These are phyloP conservation scores for Leishmania braziliensis DNA, from an alignment of 208 protist genomes.

Conservation along the genomic window DNA sequence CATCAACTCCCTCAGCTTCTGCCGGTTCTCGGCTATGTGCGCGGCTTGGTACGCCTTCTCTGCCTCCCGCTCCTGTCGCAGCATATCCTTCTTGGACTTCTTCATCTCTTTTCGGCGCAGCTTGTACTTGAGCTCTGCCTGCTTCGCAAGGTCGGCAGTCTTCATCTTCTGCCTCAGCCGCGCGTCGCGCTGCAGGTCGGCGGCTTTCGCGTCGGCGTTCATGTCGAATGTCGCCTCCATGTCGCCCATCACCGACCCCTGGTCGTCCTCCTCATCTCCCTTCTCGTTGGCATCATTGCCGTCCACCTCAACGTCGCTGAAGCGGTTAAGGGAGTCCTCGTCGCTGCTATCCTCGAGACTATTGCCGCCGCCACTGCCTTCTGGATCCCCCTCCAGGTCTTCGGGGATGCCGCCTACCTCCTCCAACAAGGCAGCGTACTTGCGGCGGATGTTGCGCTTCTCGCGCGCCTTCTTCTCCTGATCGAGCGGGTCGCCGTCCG, in stretches of 20 bases:
- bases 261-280: conserved; percentile 10
- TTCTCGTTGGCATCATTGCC: conserved; percentile 32
- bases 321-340: conserved; percentile 80
- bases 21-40: conserved; percentile 46
- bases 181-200: conserved; percentile 68
- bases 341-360: conserved; percentile 50
- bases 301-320: conserved; percentile 78
- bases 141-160: conserved; percentile 52
- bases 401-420: conserved; percentile 80
- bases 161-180: conserved; percentile 68
- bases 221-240: conserved; percentile 86
- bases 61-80: conserved; percentile 62
- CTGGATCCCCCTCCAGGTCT: conserved; percentile 28
- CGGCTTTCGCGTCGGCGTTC: conserved; percentile 77
- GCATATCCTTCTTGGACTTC: conserved; percentile 84
- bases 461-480: conserved; percentile 42
- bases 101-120: conserved; percentile 85
- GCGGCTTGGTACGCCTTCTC: conserved; percentile 45
- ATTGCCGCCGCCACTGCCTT: background rate
- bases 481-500: conserved; percentile 16
- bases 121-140: conserved; percentile 89
- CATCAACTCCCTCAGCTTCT: conserved; percentile 61
- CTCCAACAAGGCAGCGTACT: conserved; percentile 83
- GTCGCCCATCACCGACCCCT: conserved; percentile 44
- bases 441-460: conserved; percentile 66